These are phyloP conservation scores for Chalciporus chontae DNA, from an alignment of 768 basidiomycete genomes.

Conservation along the genomic window DNA sequence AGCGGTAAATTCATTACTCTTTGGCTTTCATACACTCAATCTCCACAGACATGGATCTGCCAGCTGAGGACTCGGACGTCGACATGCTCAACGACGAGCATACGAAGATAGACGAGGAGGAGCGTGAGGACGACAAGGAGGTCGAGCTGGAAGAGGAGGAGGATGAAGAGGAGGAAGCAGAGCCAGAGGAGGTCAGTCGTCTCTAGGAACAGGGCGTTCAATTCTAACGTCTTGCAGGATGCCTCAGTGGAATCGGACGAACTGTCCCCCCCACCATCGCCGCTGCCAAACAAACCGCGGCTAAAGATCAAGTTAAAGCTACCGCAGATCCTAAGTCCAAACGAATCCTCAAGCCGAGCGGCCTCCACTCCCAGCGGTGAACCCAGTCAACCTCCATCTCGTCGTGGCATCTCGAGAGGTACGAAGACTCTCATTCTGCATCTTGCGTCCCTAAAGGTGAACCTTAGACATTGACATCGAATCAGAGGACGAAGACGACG, in stretches of 20 bases:
- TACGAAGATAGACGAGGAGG: slow-evolving; percentile 34
- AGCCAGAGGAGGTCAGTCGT: slow-evolving; percentile 8
- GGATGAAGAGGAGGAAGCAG: slow-evolving; percentile 22
- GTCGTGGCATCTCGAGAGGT: slow-evolving; percentile 27
- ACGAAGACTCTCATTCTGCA: not conserved
- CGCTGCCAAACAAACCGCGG: slow-evolving; percentile 35
- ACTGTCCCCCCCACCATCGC: slow-evolving; percentile 29
- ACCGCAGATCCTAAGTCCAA: slow-evolving; percentile 36
- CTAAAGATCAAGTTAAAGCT: slow-evolving; percentile 64
- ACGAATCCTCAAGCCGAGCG: slow-evolving; percentile 29
- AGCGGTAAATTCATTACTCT: slow-evolving; percentile 1
- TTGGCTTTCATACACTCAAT: slow-evolving; percentile 4
- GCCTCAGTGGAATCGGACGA: slow-evolving; percentile 34
- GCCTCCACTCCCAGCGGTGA: slow-evolving; percentile 23
- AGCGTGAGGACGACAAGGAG: slow-evolving; percentile 38
- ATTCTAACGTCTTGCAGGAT: slow-evolving; percentile 19
- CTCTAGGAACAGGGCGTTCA: slow-evolving; percentile 1
- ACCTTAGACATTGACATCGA: slow-evolving; percentile 38
- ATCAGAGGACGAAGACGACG: slow-evolving; percentile 40
- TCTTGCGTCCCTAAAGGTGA: not conserved
- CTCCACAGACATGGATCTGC: slow-evolving; percentile 23
- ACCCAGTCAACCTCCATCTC: slow-evolving; percentile 23
- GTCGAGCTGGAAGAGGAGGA: slow-evolving; percentile 33
- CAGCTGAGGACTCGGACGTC: slow-evolving; percentile 28
- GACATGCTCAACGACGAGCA: slow-evolving; percentile 35